These are phyloP conservation scores for Pichia ethanolica DNA, from an alignment of 805 yeast species.

Conservation along the genomic window DNA sequence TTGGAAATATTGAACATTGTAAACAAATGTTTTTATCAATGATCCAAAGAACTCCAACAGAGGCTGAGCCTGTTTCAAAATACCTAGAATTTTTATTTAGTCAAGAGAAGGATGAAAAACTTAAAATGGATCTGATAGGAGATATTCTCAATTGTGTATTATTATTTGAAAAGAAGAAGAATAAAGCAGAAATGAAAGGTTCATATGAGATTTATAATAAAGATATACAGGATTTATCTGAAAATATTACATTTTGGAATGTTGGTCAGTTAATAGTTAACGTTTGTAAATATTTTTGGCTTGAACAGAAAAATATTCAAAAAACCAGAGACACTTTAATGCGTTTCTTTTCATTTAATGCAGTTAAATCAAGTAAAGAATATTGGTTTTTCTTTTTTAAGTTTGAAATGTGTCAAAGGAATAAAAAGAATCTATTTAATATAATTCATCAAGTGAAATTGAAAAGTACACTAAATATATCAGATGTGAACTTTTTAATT, in stretches of 20 bases:
- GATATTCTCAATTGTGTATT: constrained; percentile 14
- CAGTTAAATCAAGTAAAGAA: constrained; percentile 33
- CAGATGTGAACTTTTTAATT: constrained; percentile 36
- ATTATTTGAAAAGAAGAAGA: constrained; percentile 3
- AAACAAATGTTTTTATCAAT: constrained; percentile 15
- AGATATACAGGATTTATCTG: constrained; percentile 14
- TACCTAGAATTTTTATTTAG: constrained; percentile 8
- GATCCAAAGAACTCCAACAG: constrained; percentile 9
- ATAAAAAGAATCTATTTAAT: constrained; percentile 37
- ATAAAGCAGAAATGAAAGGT: background rate
- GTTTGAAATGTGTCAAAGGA: constrained; percentile 40
- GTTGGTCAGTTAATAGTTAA: constrained; percentile 24
- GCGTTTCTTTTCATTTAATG: constrained; percentile 21
- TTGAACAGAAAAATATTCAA: constrained; percentile 14
- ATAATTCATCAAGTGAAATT: constrained; percentile 39
- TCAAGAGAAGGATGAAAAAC: constrained; percentile 5
- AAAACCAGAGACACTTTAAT: constrained; percentile 21
- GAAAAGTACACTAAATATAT: constrained; percentile 41
- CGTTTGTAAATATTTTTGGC: constrained; percentile 23
- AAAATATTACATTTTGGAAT: constrained; percentile 16
- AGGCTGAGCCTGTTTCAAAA: constrained; percentile 7
- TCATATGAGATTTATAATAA: constrained; percentile 2
- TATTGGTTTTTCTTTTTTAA: constrained; percentile 56
- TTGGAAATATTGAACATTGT: constrained; percentile 16
- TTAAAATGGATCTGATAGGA: constrained; percentile 1